These are phyloP conservation scores for Cochlearia excelsa DNA, from an alignment of 345 rosid genomes.

Conservation along the genomic window DNA sequence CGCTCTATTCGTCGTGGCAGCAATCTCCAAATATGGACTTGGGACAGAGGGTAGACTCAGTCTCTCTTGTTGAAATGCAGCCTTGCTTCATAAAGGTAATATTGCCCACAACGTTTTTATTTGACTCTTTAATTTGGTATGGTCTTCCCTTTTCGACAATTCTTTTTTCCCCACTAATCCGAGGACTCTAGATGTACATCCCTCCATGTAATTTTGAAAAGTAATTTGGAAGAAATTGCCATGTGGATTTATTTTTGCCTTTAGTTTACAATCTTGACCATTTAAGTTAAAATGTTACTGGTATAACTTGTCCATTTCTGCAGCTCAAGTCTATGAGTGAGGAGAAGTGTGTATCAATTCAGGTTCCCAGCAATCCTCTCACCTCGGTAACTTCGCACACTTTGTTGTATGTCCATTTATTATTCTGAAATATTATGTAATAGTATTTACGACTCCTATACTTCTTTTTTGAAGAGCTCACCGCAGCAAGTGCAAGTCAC, in stretches of 20 bases:
- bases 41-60: constrained; percentile 80
- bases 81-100: constrained; percentile 82
- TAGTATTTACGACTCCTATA: constrained; percentile 10
- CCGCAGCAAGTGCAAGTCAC: constrained; percentile 61
- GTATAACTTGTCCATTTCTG: constrained; percentile 33
- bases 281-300: not conserved
- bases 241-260: not conserved
- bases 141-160: constrained; percentile 3
- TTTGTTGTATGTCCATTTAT: constrained; percentile 30
- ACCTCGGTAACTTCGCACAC: constrained; percentile 45
- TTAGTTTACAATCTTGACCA: constrained; percentile 11
- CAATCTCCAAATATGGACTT: constrained; percentile 72
- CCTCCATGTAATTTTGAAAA: constrained; percentile 11
- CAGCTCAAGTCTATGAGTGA: constrained; percentile 63
- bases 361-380: constrained; percentile 58
- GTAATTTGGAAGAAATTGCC: constrained; percentile 20
- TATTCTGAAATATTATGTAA: constrained; percentile 12
- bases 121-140: not conserved
- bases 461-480: constrained; percentile 49
- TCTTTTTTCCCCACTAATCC: constrained; percentile 15
- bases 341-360: constrained; percentile 68
- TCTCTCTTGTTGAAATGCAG: constrained; percentile 63
- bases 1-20: constrained; percentile 67
- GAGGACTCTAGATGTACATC: constrained; percentile 12
- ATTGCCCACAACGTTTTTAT: not conserved